phyloP scores from a whole-genome alignment of 2,329 filamentous ascomycete genomes.

The Aureobasidium namibiae region DNA sequence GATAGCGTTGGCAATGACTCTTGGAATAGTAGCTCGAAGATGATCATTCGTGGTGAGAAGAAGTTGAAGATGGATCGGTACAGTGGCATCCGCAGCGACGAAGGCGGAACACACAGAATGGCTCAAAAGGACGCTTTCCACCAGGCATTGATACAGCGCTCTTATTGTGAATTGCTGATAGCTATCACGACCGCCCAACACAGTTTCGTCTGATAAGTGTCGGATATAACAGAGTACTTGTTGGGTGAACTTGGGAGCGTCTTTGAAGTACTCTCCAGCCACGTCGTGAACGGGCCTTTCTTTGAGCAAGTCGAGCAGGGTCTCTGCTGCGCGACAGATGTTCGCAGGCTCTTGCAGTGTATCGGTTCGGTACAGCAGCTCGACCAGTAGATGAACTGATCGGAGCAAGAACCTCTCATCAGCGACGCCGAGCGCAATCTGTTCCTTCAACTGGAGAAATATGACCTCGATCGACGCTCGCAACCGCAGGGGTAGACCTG shows the following conservation, averaged over 20 bases:
- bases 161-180: neutral
- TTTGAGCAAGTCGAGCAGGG: slow-evolving; percentile 21
- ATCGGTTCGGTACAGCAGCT: slow-evolving; percentile 13
- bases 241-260: slow-evolving; percentile 16
- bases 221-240: neutral
- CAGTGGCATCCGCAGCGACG: slow-evolving; percentile 30
- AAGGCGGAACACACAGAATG: slow-evolving; percentile 25
- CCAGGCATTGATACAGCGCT: slow-evolving; percentile 1
- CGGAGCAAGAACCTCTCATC: slow-evolving; percentile 23
- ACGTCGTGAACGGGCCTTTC: slow-evolving; percentile 16
- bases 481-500: slow-evolving; percentile 55
- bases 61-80: slow-evolving; percentile 29
- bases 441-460: slow-evolving; percentile 46
- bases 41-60: slow-evolving; percentile 16
- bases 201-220: neutral
- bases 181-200: neutral
- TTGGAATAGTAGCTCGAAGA: neutral
- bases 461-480: slow-evolving; percentile 66
- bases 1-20: neutral
- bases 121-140: slow-evolving; percentile 15
- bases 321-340: neutral
- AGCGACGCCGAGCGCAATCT: slow-evolving; percentile 21
- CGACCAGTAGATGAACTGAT: slow-evolving; percentile 20
- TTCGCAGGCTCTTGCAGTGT: neutral
- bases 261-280: slow-evolving; percentile 17